Conservation (phyloP, 305 asterid species). For the Fraxinus baroniana region DNA sequence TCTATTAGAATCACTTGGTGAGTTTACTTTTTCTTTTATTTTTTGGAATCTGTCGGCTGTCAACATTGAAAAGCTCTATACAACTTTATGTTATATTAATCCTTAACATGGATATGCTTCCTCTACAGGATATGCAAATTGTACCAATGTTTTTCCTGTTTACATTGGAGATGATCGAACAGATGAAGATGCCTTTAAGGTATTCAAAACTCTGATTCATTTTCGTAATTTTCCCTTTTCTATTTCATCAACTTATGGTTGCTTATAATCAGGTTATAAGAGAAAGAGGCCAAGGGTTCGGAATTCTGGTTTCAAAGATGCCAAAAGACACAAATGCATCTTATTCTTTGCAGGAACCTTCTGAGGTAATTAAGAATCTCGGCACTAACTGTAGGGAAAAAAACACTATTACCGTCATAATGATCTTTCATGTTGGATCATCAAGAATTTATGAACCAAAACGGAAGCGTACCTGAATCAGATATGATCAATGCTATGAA, state of each 20-base stretch:
- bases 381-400: background rate
- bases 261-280: constrained; percentile 53
- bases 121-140: constrained; percentile 66
- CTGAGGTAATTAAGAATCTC: constrained; percentile 49
- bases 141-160: constrained; percentile 76
- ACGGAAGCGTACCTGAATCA: no score
- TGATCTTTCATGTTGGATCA: no score
- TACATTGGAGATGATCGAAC: constrained; percentile 91
- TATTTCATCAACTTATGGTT: background rate
- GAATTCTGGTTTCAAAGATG: constrained; percentile 84
- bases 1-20: constrained; percentile 81
- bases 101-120: background rate
- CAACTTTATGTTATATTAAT: background rate
- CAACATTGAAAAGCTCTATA: background rate
- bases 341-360: constrained; percentile 84
- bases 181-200: constrained; percentile 97
- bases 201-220: constrained; percentile 14
- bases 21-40: constrained; percentile 20
- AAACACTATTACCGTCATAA: no score
- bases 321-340: constrained; percentile 86
- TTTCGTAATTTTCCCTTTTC: background rate
- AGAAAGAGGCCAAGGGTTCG: constrained; percentile 81
- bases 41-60: background rate
- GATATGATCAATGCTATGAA: no score
- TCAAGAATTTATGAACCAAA: no score